These are phyloP conservation scores for Blechomonas ayalai DNA, from an alignment of 208 protist species.

Conservation along the genomic window DNA sequence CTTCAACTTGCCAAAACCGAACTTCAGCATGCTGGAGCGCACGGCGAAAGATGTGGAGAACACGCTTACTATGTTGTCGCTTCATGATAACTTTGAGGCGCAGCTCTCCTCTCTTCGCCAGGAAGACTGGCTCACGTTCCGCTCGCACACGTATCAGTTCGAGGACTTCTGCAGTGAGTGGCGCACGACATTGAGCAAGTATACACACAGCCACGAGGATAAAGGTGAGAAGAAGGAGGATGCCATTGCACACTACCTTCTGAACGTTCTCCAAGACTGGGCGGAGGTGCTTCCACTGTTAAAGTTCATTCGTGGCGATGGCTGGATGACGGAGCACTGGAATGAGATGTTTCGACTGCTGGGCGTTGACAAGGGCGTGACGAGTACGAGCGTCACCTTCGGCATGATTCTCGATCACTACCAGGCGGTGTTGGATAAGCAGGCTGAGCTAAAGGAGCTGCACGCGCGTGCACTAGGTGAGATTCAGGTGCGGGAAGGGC, in stretches of 20 bases:
- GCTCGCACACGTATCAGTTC: conserved; percentile 87
- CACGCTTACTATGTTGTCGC: conserved; percentile 61
- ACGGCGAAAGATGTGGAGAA: conserved; percentile 57
- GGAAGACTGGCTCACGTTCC: conserved; percentile 95
- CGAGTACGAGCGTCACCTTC: conserved; percentile 83
- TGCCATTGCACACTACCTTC: conserved; percentile 63
- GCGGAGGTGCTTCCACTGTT: conserved; percentile 63
- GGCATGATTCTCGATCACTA: conserved; percentile 82
- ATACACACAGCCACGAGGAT: neutral
- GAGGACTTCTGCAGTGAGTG: conserved; percentile 93
- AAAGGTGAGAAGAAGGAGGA: conserved; percentile 8
- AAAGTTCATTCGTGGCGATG: conserved; percentile 92
- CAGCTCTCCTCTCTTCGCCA: conserved; percentile 62
- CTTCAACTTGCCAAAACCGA: conserved; percentile 82
- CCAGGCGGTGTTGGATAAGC: conserved; percentile 69
- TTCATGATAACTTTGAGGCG: conserved; percentile 82
- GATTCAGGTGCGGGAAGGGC: conserved; percentile 91
- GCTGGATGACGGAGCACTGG: conserved; percentile 96
- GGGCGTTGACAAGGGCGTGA: conserved; percentile 61
- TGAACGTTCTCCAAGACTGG: conserved; percentile 62
- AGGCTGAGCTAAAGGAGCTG: conserved; percentile 88
- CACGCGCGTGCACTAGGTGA: conserved; percentile 91
- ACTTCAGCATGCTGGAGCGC: conserved; percentile 53
- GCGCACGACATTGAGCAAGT: conserved; percentile 29
- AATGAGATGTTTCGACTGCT: conserved; percentile 89